phyloP scores from a whole-genome alignment of 805 yeast genomes.

The Schwanniomyces yamadae region DNA sequence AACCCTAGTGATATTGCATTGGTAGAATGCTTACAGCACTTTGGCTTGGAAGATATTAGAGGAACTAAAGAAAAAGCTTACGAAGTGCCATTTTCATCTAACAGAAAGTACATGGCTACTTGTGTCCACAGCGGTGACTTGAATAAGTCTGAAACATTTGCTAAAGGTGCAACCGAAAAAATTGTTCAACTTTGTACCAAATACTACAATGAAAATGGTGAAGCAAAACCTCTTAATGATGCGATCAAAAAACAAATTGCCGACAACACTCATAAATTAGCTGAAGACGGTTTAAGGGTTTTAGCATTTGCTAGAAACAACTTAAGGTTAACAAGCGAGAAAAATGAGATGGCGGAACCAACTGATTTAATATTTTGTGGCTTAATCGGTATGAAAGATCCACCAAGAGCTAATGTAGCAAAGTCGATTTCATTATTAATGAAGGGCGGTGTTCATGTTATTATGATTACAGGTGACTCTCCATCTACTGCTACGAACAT shows the following conservation, averaged over 20 bases:
- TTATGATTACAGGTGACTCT: conserved; percentile 96
- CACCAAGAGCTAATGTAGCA: conserved; percentile 88
- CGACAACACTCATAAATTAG: conserved; percentile 62
- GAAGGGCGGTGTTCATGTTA: conserved; percentile 95
- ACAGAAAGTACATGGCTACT: conserved; percentile 89
- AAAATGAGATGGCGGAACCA: conserved; percentile 43
- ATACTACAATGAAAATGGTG: conserved; percentile 60
- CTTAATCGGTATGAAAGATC: conserved; percentile 93
- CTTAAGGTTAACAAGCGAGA: conserved; percentile 29
- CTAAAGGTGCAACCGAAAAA: conserved; percentile 89
- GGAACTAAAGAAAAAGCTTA: conserved; percentile 53
- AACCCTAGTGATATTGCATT: conserved; percentile 95
- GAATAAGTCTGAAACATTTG: conserved; percentile 57
- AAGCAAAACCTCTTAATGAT: conserved; percentile 55
- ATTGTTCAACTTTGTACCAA: conserved; percentile 60
- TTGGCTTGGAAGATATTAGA: conserved; percentile 73
- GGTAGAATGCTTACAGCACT: conserved; percentile 67
- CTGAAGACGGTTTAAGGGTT: conserved; percentile 82
- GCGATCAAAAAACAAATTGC: conserved; percentile 47
- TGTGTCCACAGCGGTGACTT: conserved; percentile 59
- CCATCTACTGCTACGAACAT: conserved; percentile 84
- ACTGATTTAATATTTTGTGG: conserved; percentile 75
- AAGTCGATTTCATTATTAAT: conserved; percentile 71
- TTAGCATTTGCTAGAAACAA: conserved; percentile 69
- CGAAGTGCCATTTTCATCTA: conserved; percentile 84